These are phyloP conservation scores for Mycena rosella DNA, from an alignment of 768 basidiomycete genomes.

Conservation along the genomic window DNA sequence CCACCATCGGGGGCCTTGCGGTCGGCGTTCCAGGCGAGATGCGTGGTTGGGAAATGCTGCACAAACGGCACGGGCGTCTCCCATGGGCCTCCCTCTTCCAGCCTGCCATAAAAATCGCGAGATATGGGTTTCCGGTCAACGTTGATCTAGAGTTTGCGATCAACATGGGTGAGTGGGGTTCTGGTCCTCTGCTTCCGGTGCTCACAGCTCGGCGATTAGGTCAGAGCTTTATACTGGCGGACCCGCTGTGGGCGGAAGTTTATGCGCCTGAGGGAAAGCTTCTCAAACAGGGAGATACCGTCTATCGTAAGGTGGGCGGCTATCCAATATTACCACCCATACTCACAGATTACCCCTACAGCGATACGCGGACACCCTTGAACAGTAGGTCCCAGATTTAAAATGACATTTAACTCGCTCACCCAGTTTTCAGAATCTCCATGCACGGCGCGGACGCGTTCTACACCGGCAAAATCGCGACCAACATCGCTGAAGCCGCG, in stretches of 20 bases:
- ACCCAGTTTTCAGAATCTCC: slow-evolving; percentile 22
- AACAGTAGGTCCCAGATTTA: slow-evolving; percentile 12
- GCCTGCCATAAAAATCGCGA: slow-evolving; percentile 72
- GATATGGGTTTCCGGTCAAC: slow-evolving; percentile 36
- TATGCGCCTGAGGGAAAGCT: slow-evolving; percentile 45
- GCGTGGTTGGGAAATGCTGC: slow-evolving; percentile 74
- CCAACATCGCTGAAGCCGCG: slow-evolving; percentile 31
- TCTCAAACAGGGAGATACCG: slow-evolving; percentile 34
- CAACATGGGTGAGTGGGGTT: background rate
- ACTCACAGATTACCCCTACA: background rate
- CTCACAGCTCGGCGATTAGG: slow-evolving; percentile 3
- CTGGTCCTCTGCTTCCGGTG: background rate
- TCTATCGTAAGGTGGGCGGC: slow-evolving; percentile 37
- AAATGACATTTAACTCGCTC: background rate
- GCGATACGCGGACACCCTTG: slow-evolving; percentile 44
- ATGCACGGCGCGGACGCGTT: slow-evolving; percentile 40
- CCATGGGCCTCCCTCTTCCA: slow-evolving; percentile 73
- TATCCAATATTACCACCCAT: background rate
- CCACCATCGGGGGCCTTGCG: slow-evolving; percentile 73
- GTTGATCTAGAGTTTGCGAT: slow-evolving; percentile 35
- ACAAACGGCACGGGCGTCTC: slow-evolving; percentile 73
- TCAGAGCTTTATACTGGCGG: slow-evolving; percentile 20
- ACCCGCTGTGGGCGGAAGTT: slow-evolving; percentile 44
- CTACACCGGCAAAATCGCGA: slow-evolving; percentile 37
- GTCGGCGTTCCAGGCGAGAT: slow-evolving; percentile 83